Conservation (phyloP, 441 rosid species). For the Breynia disticha region DNA sequence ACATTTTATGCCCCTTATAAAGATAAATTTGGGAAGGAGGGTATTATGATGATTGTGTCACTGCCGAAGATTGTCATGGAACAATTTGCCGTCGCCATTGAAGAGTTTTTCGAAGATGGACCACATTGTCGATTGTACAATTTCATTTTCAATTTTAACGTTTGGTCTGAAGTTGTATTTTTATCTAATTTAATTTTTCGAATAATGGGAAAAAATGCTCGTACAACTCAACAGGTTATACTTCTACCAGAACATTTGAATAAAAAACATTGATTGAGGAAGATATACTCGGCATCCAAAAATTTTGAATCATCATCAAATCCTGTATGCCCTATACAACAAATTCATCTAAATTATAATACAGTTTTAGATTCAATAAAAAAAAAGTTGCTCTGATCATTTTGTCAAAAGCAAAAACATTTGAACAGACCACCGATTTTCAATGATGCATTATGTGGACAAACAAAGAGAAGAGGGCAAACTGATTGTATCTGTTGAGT, state of each 20-base stretch:
- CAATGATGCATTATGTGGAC: too few relatives aligned
- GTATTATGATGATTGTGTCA: slow-evolving; percentile 18
- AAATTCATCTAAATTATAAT: slow-evolving; percentile 15
- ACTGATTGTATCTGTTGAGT: too few relatives aligned
- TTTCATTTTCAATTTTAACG: too few relatives aligned
- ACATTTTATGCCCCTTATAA: slow-evolving; percentile 13
- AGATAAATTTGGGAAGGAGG: slow-evolving; percentile 21
- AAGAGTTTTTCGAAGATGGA: too few relatives aligned
- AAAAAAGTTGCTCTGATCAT: neutral
- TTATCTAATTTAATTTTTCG: too few relatives aligned
- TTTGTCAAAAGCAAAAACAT: slow-evolving; percentile 4
- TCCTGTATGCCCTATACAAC: slow-evolving; percentile 17
- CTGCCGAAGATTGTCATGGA: too few relatives aligned
- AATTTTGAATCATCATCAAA: neutral
- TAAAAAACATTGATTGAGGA: neutral
- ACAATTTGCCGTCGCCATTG: too few relatives aligned
- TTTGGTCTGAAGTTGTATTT: too few relatives aligned
- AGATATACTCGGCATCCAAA: neutral
- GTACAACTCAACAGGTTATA: too few relatives aligned
- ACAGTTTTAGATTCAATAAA: slow-evolving; percentile 2
- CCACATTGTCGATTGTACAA: too few relatives aligned
- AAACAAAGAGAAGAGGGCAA: slow-evolving; percentile 4
- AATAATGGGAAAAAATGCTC: too few relatives aligned
- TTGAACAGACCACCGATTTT: neutral
- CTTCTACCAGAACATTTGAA: too few relatives aligned